Evolutionary conservation across 1,139 yeast species (phyloP).

Genomic region (Protomyces inouyei): DNA sequence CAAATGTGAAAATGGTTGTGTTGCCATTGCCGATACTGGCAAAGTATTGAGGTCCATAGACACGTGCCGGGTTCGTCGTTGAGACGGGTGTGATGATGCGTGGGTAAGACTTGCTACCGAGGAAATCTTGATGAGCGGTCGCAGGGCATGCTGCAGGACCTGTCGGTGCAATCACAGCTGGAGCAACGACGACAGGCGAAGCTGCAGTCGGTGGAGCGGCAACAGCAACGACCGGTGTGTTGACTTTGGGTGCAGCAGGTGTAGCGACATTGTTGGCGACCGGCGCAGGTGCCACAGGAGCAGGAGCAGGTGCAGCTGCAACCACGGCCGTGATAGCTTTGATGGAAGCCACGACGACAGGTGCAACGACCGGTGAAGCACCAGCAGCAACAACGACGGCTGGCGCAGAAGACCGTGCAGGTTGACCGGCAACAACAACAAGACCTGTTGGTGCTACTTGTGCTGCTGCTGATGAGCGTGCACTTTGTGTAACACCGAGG

Average conservation of each 20-base stretch:
- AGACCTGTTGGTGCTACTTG: neutral
- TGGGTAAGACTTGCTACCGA: slow-evolving; percentile 18
- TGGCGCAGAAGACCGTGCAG: neutral
- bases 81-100: slow-evolving; percentile 25
- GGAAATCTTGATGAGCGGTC: slow-evolving; percentile 7
- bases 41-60: slow-evolving; percentile 25
- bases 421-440: neutral
- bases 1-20: slow-evolving; percentile 22
- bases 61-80: slow-evolving; percentile 2
- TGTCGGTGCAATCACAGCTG: neutral
- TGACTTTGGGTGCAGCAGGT: neutral
- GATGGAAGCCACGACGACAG: neutral
- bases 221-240: neutral
- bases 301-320: neutral
- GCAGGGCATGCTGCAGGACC: slow-evolving; percentile 19
- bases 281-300: neutral
- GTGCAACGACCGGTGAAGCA: neutral
- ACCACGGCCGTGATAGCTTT: neutral
- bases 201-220: slow-evolving; percentile 1
- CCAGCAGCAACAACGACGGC: slow-evolving; percentile 1
- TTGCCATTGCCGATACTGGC: slow-evolving; percentile 23
- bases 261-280: neutral
- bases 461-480: neutral
- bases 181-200: neutral
- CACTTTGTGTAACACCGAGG: neutral